Evolutionary conservation across 1,284 basidiomycete genomes (phyloP).

Genomic region (Heterobasidion irregulare): DNA sequence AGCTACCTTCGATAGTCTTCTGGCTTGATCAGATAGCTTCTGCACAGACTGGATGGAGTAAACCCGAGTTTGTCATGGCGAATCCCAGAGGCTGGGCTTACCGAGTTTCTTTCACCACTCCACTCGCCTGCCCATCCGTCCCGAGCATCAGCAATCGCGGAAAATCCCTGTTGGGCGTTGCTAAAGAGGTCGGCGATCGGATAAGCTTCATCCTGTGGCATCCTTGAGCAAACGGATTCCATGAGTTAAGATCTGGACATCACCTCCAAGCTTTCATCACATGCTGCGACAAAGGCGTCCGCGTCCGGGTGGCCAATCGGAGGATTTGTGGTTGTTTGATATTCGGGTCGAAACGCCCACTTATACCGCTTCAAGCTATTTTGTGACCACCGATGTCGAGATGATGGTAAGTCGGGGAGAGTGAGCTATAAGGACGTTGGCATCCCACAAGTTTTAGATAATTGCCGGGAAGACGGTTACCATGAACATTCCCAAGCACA

Average conservation of each 20-base stretch:
- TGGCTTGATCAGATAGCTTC: constrained; percentile 7
- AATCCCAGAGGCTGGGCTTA: neutral
- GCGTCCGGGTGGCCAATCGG: constrained; percentile 37
- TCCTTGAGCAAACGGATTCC: neutral
- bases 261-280: constrained; percentile 5
- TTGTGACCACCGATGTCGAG: constrained; percentile 24
- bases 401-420: constrained; percentile 18
- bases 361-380: constrained; percentile 63
- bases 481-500: constrained; percentile 36
- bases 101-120: constrained; percentile 8
- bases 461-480: constrained; percentile 9
- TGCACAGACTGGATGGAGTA: constrained; percentile 4
- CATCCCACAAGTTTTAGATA: neutral
- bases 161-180: constrained; percentile 6
- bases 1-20: constrained; percentile 2
- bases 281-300: constrained; percentile 20
- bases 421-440: neutral
- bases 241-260: neutral
- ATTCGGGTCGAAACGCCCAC: constrained; percentile 59
- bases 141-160: neutral
- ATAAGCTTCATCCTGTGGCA: constrained; percentile 1
- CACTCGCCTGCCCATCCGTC: constrained; percentile 6
- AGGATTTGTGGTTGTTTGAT: constrained; percentile 31
- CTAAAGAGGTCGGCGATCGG: constrained; percentile 1
- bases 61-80: neutral